Evolutionary conservation across 2,329 filamentous ascomycete genomes (phyloP), one percentile per base, ranked within the genome.

Genomic region (Colletotrichum spinosum): DNA sequence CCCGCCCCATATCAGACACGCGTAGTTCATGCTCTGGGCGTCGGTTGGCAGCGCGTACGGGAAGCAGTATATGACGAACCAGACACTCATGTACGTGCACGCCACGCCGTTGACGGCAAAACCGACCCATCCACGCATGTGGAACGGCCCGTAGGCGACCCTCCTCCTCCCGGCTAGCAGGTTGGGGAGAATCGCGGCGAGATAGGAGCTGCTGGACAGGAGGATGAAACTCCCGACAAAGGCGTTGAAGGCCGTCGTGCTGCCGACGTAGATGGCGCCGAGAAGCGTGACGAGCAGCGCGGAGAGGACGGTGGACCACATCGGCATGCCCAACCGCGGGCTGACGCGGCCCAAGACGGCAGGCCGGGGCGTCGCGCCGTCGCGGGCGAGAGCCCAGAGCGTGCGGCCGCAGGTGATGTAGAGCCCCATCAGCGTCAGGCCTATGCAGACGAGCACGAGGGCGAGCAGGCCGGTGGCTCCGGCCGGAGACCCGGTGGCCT

Each of bases 181-280:
- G 67, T 87, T 83, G 0, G 86, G 86, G 1, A 92, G 75, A 58
- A 92, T 88, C 7, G 88, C 87, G 1, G 86, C 86, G 3, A 90
- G 78, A 72, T 90, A 92, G 0, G 86, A 89, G 9, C 87, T 63
- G 8, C 69, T 78, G 11, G 75, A 78, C 8, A 78, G 70, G 0
- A 79, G 72, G 37, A 79, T 78, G 62, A 79, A 81, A 37, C 74
- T 77, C 9, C 87, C 87, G 8, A 91, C 85, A 34, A 92, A 86
- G 0, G 89, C 89, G 46, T 86, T 84, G 76, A 92, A 92, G 0
- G 90, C 90, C 0, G 88, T 89, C 1, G 81, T 84, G 65, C 82
- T 88, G n/a, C 86, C 89, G 1, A 92, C 83, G 68, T 91, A 91
- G 49, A 92, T 88, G 46, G 81, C 82, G 0, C 88, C 89, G 0